These are phyloP conservation scores for Nyssa sinensis DNA, from an alignment of 148 eudicot genomes.

Conservation along the genomic window DNA sequence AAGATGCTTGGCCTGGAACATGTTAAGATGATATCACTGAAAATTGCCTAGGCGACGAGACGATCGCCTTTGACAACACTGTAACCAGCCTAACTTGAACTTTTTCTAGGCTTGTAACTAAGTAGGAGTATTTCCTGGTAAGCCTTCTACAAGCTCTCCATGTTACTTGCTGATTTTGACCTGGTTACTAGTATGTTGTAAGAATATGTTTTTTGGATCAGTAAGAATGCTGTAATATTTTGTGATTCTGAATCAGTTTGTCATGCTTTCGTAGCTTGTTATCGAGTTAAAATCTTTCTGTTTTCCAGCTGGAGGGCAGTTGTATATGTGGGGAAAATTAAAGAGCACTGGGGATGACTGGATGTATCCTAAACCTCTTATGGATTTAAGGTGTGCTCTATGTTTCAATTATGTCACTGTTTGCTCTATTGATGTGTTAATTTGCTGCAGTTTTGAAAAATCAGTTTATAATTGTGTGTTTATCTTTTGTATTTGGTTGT, in stretches of 20 bases:
- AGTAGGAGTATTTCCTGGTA: too few species aligned
- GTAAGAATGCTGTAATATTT: too few species aligned
- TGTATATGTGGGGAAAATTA: constrained; percentile 98
- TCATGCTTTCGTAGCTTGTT: background rate
- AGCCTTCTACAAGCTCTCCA: too few species aligned
- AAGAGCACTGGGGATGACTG: constrained; percentile 91
- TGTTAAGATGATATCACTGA: too few species aligned
- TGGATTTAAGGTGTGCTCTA: constrained; percentile 76
- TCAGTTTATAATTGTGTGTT: background rate
- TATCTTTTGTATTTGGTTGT: background rate
- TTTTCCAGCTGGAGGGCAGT: constrained; percentile 87
- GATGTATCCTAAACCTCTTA: constrained; percentile 98
- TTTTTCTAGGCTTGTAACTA: too few species aligned
- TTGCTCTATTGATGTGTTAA: background rate
- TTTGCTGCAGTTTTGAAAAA: background rate
- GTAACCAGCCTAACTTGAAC: too few species aligned
- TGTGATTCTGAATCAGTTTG: background rate
- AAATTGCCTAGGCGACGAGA: too few species aligned
- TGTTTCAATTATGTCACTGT: constrained; percentile 1
- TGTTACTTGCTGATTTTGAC: too few species aligned
- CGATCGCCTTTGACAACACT: too few species aligned
- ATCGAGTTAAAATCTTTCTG: background rate
- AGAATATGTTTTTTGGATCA: background rate
- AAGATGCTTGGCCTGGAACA: too few species aligned
- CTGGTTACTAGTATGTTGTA: background rate